Conservation (phyloP, 2,329 filamentous ascomycete species). For the Paecilomyces niveus region DNA sequence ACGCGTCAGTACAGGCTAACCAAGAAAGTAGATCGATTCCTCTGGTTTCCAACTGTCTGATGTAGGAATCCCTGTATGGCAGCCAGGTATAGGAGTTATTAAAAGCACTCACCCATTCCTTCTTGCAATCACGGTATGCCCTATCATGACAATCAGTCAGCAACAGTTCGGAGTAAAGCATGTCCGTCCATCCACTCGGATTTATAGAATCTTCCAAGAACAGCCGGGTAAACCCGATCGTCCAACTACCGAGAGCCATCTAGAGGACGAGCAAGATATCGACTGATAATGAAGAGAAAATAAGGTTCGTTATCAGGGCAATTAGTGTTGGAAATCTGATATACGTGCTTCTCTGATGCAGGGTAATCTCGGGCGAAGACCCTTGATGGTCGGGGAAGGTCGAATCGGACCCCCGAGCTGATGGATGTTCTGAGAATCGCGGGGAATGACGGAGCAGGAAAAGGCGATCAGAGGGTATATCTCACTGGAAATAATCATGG, state of each 20-base stretch:
- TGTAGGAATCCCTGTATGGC: neutral
- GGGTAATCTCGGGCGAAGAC: neutral
- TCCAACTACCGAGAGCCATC: neutral
- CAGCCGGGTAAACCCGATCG: neutral
- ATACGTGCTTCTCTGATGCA: neutral
- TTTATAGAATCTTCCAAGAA: neutral
- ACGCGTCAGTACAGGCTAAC: neutral
- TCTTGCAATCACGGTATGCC: conserved; percentile 91
- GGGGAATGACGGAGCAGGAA: neutral
- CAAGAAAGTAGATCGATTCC: neutral
- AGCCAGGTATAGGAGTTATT: neutral
- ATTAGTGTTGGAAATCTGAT: neutral
- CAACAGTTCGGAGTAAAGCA: neutral
- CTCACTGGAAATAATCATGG: conserved; percentile 89
- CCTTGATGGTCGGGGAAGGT: neutral
- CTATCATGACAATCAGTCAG: conserved; percentile 38
- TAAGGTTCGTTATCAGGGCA: neutral
- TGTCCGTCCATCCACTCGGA: neutral
- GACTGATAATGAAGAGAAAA: conserved; percentile 6
- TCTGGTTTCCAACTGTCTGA: neutral
- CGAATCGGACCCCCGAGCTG: neutral
- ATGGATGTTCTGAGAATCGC: neutral
- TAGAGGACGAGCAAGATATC: neutral
- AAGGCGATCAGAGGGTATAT: conserved; percentile 1
- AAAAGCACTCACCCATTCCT: conserved; percentile 74